These are phyloP conservation scores for Trichoderma harzianum DNA, from an alignment of 2,329 filamentous ascomycete species.

Conservation along the genomic window DNA sequence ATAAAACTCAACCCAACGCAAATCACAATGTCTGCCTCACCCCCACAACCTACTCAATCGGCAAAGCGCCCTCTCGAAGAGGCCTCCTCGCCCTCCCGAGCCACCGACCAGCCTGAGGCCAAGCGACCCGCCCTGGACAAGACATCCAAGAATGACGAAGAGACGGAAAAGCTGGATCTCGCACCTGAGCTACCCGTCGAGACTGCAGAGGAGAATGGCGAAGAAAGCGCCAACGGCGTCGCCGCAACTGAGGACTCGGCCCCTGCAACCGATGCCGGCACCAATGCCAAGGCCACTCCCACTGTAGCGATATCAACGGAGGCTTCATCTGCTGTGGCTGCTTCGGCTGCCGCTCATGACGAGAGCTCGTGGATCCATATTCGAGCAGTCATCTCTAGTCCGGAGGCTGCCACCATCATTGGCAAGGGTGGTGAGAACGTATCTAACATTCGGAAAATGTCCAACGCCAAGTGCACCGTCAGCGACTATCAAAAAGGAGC, in stretches of 20 bases:
- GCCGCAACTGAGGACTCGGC: slow-evolving; percentile 36
- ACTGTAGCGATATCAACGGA: slow-evolving; percentile 31
- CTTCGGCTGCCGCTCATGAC: slow-evolving; percentile 64
- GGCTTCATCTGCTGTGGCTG: slow-evolving; percentile 31
- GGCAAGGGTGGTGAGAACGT: slow-evolving; percentile 99
- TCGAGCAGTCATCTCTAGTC: slow-evolving; percentile 93
- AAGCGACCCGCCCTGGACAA: slow-evolving; percentile 97
- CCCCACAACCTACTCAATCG: slow-evolving; percentile 63
- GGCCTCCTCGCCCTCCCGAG: slow-evolving; percentile 87
- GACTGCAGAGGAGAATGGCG: slow-evolving; percentile 47
- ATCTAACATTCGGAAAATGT: slow-evolving; percentile 90
- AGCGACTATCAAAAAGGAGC: slow-evolving; percentile 97
- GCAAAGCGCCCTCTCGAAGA: slow-evolving; percentile 95
- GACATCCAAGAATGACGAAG: slow-evolving; percentile 67
- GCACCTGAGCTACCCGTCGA: slow-evolving; percentile 34
- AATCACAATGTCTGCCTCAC: slow-evolving; percentile 69
- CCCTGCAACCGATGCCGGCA: slow-evolving; percentile 35
- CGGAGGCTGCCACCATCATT: slow-evolving; percentile 95
- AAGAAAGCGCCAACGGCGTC: slow-evolving; percentile 48
- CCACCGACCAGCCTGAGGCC: slow-evolving; percentile 90
- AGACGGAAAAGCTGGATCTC: slow-evolving; percentile 43
- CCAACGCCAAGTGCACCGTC: slow-evolving; percentile 96
- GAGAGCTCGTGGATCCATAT: slow-evolving; percentile 97
- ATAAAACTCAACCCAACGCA: not conserved
- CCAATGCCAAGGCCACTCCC: slow-evolving; percentile 1